These are phyloP conservation scores for Amaranthus cruentus DNA, from an alignment of 148 eudicot species.

Conservation along the genomic window DNA sequence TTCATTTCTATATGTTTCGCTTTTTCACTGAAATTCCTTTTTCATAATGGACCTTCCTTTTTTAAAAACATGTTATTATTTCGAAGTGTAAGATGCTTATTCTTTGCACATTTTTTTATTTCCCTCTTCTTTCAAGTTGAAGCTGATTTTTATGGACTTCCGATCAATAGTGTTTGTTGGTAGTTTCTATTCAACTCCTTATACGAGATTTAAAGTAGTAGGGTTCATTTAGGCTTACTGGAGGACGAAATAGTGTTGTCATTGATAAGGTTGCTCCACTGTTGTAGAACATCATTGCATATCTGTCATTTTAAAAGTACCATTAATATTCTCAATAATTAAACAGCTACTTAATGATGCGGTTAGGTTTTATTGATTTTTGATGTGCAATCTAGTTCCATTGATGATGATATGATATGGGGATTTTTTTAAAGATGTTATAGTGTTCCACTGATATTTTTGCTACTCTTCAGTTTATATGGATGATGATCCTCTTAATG, in stretches of 20 bases:
- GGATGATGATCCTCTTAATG: neutral
- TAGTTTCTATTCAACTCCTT: neutral
- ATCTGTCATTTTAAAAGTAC: no score
- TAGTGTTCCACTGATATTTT: neutral
- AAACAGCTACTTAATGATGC: neutral
- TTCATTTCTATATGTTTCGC: neutral
- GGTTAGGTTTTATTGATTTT: neutral
- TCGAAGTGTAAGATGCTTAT: neutral
- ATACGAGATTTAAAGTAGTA: neutral
- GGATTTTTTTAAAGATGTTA: neutral
- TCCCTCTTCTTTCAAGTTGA: neutral
- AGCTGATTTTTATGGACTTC: neutral
- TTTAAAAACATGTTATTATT: neutral
- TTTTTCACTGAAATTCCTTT: neutral
- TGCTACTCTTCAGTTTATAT: neutral
- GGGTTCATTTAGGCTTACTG: neutral
- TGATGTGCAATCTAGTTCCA: neutral
- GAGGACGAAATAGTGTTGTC: neutral
- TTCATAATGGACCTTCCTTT: neutral
- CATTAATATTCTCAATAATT: neutral
- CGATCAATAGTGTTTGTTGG: neutral
- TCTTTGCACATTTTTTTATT: neutral
- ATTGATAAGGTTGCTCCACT: neutral
- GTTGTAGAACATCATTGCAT: no score
- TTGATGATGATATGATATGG: neutral